Evolutionary conservation across 139 green algal genomes (phyloP), one percentile per base, ranked within the genome.

Genomic region (Monoraphidium neglectum): DNA sequence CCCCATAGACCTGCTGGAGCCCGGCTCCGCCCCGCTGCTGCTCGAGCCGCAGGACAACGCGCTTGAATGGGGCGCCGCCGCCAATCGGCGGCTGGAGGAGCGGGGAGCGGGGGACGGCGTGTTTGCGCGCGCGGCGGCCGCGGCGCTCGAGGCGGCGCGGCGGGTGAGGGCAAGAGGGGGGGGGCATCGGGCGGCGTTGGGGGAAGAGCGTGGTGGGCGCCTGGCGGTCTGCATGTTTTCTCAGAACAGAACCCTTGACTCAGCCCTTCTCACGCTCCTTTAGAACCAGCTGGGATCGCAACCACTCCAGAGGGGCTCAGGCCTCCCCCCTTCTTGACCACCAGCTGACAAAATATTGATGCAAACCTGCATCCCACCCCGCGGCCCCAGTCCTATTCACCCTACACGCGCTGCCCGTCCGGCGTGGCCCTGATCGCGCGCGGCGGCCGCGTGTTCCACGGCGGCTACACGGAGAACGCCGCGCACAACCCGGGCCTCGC

Each of bases 401-500:
- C 92, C 2, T 97, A 97, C 84, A 95, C 78, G 26, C 77, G 82
- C 56, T 97, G 87, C 70, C 88, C 89, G 0, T 89, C 93, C 0
- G 94, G 86, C 12, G 82, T 88, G 1, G 84, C 89, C 0, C 73
- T 98, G 6, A 82, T 85, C 26, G 73, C 70, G n/a, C 35, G 54
- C 24, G 35, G 24, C 30, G 84, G 89, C 10, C 76, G 76, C 0
- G 76, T 97, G 36, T 87, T 87, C 75, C 82, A 76, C 60, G 93
- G 93, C 3, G 69, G 79, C 18, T 95, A 91, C 71, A 70, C 95
- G 15, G 94, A 98, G 78, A 90, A 72, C 69, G 92, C 88, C 2
- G 94, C 94, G 2, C 96, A 92, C 88, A 98, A 98, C 87, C 94
- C 94, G 16, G 91, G 81, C 49, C 59, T 98, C 51, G 78, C 83